Base-by-base conservation (phyloP, 2,329 filamentous ascomycete genomes). In the Talaromyces verruculosus region DNA sequence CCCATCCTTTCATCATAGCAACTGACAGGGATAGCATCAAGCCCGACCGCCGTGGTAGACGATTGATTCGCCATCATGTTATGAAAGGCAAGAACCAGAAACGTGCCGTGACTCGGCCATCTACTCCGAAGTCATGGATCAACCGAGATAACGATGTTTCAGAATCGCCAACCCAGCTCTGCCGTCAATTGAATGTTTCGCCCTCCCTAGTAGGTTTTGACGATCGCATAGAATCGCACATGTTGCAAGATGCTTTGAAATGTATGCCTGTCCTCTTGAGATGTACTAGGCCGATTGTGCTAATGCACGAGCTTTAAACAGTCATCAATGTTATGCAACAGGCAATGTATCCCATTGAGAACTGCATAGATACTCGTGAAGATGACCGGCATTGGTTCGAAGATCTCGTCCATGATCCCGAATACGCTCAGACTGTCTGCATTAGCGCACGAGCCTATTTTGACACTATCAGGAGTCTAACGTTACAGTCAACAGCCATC, bases 71-170 rank as follows among this genome's bases (percentile, higher is more conserved):
- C 3, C 39, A 33, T 8, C 61, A 64, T 58, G 61, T 64, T 11
- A 64, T 64, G 62, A 57, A 47, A 64, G 62, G 51, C 51, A 64
- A 33, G 28, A 64, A 64, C 5, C 51, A 28, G 7, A 45, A 47
- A 33, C 25, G 41, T 5, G 30, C 19, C 10, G 7, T 39, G 11
- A 11, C 28, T 33, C 62, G 41, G n/a, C 25, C 25, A 17, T 2
- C 19, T 6, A 4, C 22, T 8, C 39, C 30, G 17, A 25, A 8
- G 17, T 64, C 62, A 10, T 64, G 62, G 62, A 17, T 64, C 17
- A 49, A 58, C 22, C 25, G 10, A 10, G 37, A n/a, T 17, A 15
- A 43, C 15, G 51, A 58, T 10, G 10, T 41, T 10, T 15, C 8
- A 15, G 22, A 6, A 15, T n/a, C 39, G 17, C 39, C 1, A 5